Base-by-base conservation (phyloP, 2,329 filamentous ascomycete species). In the Fonsecaea monophora region DNA sequence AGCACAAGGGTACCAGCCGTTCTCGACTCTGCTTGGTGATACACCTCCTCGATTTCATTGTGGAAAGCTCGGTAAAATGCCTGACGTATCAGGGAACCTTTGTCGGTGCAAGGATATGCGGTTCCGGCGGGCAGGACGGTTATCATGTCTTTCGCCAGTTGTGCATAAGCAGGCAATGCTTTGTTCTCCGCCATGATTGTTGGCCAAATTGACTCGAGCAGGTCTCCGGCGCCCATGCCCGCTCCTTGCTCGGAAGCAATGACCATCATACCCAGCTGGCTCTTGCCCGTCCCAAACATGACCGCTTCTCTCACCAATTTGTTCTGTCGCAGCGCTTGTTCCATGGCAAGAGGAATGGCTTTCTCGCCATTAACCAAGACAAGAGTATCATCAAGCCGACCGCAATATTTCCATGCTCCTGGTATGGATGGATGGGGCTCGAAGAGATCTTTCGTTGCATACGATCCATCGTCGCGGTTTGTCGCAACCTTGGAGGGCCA, bases 41-140 rank as follows among this genome's bases (percentile, higher is more conserved):
- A 86, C 1, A 79, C 77, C 3, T 72, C 71, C n/a, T 83, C 78
- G 48, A 87, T 86, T 13, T 81, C 72, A 0, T 79, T 72, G 10
- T 79, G 77, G 62, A 86, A 87, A 34, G 81, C 75, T 53, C 77
- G 76, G 69, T 86, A 85, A 7, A 84, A 79, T 18, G 81, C 80
- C 3, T 81, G 81, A 2, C 85, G 81, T 58, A 87, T 86, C 63
- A 85, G 81, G 0, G 84, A 87, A 2, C 84, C 84, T 72, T 88
- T 87, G 66, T 87, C 86, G 0, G 86, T 87, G 45, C 75, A 76
- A 1, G 84, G 80, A 68, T 85, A 87, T 2, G 74, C 68, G 4
- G 78, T 80, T 0, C 81, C 82, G 0, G 77, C 69, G 0, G 80
- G 77, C 2, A 87, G 75, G 2, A 87, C 15, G 75, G 80, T 0